Evolutionary conservation across 768 basidiomycete genomes (phyloP), one percentile per base, ranked within the genome.

Genomic region (Leccinum olivaceopallidum): DNA sequence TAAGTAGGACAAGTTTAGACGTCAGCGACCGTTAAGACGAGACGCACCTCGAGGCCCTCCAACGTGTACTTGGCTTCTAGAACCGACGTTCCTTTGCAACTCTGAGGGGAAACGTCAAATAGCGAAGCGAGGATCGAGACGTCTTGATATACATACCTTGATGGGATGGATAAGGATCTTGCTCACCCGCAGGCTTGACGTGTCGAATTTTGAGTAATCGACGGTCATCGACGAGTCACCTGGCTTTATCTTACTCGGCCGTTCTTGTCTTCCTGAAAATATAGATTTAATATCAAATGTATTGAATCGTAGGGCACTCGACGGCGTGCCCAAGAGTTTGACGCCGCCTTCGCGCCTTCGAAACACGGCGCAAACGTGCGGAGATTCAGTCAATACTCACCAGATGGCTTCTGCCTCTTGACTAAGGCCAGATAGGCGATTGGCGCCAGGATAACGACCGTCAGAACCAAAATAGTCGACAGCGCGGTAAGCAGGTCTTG

Each of bases 11-110:
- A 44, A 30, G 54, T 36, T 36, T 5, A 47, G n/a, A 36, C 12
- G 37, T 52, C 36, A 18, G 32, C 34, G 7, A 26, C 28, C 24
- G 30, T 36, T 1, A 24, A 51, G n/a, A 47, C 26, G 28, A 44
- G 60, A 71, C 77, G 50, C 58, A 88, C 90, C 80, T 90, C 84
- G 4, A 92, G 71, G 28, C 90, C 89, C 63, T 85, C 78, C 14
- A 80, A 77, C 7, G 83, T 86, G 65, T 85, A 90, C 30, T 70
- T 79, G 8, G 80, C 81, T 48, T 77, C 77, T 54, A 78, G 75
- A 1, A 90, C 82, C 28, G 87, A 83, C 2, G 80, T 86, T 26
- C 87, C 90, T 53, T 81, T 82, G 66, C 90, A 91, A 65, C 89
- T 91, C 90, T 92, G 24, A 47, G 8, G n/a, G 6, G 39, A n/a